A percentile compares a stretch with the other conserved stretches of the same genome.
Evolutionary conservation across 805 yeast genomes (phyloP).

Genomic region (Saccharomyces paradoxus): DNA sequence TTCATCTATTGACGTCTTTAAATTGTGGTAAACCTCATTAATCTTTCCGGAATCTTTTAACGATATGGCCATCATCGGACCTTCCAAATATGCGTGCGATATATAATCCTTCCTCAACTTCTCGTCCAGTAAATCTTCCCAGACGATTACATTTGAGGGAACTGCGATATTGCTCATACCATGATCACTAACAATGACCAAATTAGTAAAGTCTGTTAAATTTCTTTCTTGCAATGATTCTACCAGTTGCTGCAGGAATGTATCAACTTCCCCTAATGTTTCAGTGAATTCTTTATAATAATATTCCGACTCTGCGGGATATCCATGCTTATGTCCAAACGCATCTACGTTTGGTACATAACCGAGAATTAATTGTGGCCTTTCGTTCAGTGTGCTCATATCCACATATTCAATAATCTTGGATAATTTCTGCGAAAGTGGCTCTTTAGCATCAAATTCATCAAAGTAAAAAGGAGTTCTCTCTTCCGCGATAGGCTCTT

Average conservation of each 20-base stretch:
- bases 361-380: slow-evolving; percentile 72
- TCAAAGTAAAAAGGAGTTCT: slow-evolving; percentile 48
- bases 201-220: slow-evolving; percentile 56
- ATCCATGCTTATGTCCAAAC: slow-evolving; percentile 67
- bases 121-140: slow-evolving; percentile 63
- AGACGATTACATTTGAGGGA: slow-evolving; percentile 33
- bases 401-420: slow-evolving; percentile 65
- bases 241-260: slow-evolving; percentile 44
- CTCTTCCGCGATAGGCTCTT: slow-evolving; percentile 31
- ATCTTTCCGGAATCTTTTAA: slow-evolving; percentile 5
- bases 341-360: slow-evolving; percentile 79
- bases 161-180: slow-evolving; percentile 85
- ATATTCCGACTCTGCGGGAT: slow-evolving; percentile 43
- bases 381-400: slow-evolving; percentile 30
- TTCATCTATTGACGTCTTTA: slow-evolving; percentile 29
- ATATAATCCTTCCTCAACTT: slow-evolving; percentile 10
- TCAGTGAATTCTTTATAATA: slow-evolving; percentile 4
- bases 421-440: slow-evolving; percentile 44
- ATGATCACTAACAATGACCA: slow-evolving; percentile 79
- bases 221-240: slow-evolving; percentile 46
- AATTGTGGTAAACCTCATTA: slow-evolving; percentile 38
- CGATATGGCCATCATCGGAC: slow-evolving; percentile 11
- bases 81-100: slow-evolving; percentile 12
- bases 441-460: slow-evolving; percentile 55
- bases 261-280: slow-evolving; percentile 51